phyloP scores from a whole-genome alignment of 2,329 filamentous ascomycete species.

The Elsinoe australis region DNA sequence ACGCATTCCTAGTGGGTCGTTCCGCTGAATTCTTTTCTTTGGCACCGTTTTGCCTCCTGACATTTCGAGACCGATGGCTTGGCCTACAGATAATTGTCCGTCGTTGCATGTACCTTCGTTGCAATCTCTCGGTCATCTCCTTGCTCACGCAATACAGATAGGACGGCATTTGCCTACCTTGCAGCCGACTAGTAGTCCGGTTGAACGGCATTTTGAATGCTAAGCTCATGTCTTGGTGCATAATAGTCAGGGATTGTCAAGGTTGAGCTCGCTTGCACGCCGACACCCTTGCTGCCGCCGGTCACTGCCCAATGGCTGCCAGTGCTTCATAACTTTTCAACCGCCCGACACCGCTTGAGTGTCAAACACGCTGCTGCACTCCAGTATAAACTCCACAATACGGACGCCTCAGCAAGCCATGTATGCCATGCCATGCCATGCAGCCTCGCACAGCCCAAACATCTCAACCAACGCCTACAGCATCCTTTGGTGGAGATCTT shows the following conservation, averaged over 20 bases:
- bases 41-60: constrained; percentile 5
- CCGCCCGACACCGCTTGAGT: too few species aligned
- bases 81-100: constrained; percentile 6
- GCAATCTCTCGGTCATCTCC: constrained; percentile 5
- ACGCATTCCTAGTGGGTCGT: constrained; percentile 15
- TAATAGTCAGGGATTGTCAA: too few species aligned
- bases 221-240: too few species aligned
- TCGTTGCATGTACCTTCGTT: constrained; percentile 13
- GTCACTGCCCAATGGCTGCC: too few species aligned
- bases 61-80: constrained; percentile 2
- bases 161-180: neutral
- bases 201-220: too few species aligned
- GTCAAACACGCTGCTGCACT: neutral
- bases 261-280: neutral
- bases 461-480: constrained; percentile 1
- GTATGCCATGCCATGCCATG: too few species aligned
- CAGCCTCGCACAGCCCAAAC: neutral
- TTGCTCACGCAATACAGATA: neutral
- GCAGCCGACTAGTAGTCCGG: neutral
- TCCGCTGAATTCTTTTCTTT: constrained; percentile 7
- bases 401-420: too few species aligned
- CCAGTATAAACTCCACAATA: too few species aligned
- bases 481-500: neutral
- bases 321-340: too few species aligned
- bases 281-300: neutral